Conservation (phyloP, 164 flowering plant genomes). For the grape (Vitis vinifera) region DNA sequence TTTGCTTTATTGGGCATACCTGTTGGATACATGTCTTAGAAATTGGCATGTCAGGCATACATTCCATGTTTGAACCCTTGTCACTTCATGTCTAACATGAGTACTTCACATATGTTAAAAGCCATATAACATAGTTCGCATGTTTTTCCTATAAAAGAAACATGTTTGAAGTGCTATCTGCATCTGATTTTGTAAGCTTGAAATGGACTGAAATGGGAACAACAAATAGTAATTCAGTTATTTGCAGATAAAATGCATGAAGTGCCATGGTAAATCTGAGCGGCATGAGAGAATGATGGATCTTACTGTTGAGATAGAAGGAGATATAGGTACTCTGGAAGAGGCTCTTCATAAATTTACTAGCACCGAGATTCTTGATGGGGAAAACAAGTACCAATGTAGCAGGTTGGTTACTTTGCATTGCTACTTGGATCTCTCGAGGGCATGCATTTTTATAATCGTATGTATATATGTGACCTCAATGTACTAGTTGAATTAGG, state of each 20-base stretch:
- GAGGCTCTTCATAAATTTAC: conserved; percentile 80
- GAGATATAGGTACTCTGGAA: conserved; percentile 77
- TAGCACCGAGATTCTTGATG: conserved; percentile 76
- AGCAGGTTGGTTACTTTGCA: conserved; percentile 50
- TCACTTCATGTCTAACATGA: no score
- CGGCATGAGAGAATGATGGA: conserved; percentile 88
- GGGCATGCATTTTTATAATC: not conserved
- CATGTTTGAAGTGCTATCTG: not conserved
- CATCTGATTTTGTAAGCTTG: not conserved
- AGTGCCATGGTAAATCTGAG: conserved; percentile 75
- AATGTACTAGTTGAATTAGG: not conserved
- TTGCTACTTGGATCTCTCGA: not conserved
- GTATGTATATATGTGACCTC: not conserved
- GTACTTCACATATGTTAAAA: no score
- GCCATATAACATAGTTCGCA: no score
- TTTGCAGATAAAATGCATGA: conserved; percentile 80
- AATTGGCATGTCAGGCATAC: no score
- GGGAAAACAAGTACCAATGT: conserved; percentile 89
- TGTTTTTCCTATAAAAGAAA: no score
- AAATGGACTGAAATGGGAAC: not conserved
- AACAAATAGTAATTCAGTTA: not conserved
- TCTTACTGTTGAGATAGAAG: conserved; percentile 89
- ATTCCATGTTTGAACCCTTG: no score
- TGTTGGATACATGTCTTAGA: no score
- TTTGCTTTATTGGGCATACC: no score